Evolutionary conservation across 2,329 filamentous ascomycete species (phyloP), one percentile per base, ranked within the genome.

Genomic region (Talaromyces sp.): DNA sequence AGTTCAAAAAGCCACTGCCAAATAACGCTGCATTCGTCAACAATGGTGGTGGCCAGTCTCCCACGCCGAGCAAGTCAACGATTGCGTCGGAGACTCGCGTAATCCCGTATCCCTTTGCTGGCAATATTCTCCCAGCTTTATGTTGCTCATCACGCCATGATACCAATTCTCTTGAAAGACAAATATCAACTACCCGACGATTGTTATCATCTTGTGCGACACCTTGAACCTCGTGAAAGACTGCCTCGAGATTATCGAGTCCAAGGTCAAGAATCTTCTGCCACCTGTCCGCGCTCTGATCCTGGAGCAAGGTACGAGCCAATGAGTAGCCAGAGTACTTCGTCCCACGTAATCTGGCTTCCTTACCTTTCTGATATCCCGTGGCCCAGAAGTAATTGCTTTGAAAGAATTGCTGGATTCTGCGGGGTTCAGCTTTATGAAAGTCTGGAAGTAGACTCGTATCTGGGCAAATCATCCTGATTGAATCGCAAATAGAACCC

Each of bases 41-140:
- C 16, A 41, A 41, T 41, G 39, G 39, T 41, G 39, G 39, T n/a
- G 39, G 39, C 39, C 39, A n/a, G 39, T 41, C 39, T n/a, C 16
- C 16, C 39, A 41, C 64, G 16, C 57, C 57, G 16, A 65, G 58
- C 13, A 61, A 31, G 2, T 65, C 48, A 14, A 65, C 31, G n/a
- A 63, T 60, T 62, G 64, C 61, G 37, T 67, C 60, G 35, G 68
- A 66, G 4, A 67, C 65, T 35, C 63, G 65, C 3, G 43, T 52
- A 16, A 69, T 43, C 5, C 68, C 68, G 35, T 59, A 56, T 59
- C 68, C 68, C 62, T 69, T 69, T 39, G 67, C 41, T 13, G 67
- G 68, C 22, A 69, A 61, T 48, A 67, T 60, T 27, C 60, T 63
- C 13, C 67, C 67, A 7, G 65, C 45, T 31, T 60, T 27, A 37